Evolutionary conservation across 805 yeast genomes (phyloP).

Genomic region (Candida sphagnicola): DNA sequence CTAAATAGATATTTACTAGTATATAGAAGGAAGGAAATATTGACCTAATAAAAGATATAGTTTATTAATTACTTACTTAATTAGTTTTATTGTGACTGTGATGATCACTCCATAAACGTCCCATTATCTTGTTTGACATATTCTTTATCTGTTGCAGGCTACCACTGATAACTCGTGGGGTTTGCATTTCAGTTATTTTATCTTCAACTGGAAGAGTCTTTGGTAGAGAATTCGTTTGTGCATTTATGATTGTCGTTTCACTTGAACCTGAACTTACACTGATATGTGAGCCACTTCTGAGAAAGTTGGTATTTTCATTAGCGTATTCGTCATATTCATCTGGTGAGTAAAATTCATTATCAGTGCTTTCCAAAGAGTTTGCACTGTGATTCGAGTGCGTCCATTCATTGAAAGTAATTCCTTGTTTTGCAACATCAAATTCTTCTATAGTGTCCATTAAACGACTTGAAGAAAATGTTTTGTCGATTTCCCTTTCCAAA

Average conservation of each 20-base stretch:
- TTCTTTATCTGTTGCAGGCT: constrained; percentile 2
- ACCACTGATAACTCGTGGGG: constrained; percentile 6
- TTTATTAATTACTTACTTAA: no score
- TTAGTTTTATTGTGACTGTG: not conserved
- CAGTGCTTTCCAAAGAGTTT: constrained; percentile 16
- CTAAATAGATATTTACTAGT: constrained; percentile 3
- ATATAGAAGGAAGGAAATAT: not conserved
- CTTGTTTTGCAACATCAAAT: not conserved
- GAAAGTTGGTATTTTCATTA: no score
- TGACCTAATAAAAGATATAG: no score
- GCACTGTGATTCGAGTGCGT: constrained; percentile 2
- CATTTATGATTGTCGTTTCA: constrained; percentile 19
- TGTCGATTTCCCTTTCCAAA: constrained; percentile 25
- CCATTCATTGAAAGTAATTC: not conserved
- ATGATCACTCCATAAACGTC: no score
- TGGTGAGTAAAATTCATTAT: constrained; percentile 32
- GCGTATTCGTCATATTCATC: constrained; percentile 23
- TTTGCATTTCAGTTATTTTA: constrained; percentile 21
- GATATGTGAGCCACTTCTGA: not conserved
- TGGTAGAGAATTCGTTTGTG: constrained; percentile 1
- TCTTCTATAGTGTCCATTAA: constrained; percentile 1
- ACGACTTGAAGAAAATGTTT: not conserved
- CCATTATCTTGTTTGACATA: not conserved
- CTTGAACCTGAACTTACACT: constrained; percentile 10
- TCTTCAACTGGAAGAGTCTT: constrained; percentile 26